Percentiles rank a stretch among this genome's conserved stretches.
phyloP scores from a whole-genome alignment of 148 eudicot genomes.

The Beta vulgaris region DNA sequence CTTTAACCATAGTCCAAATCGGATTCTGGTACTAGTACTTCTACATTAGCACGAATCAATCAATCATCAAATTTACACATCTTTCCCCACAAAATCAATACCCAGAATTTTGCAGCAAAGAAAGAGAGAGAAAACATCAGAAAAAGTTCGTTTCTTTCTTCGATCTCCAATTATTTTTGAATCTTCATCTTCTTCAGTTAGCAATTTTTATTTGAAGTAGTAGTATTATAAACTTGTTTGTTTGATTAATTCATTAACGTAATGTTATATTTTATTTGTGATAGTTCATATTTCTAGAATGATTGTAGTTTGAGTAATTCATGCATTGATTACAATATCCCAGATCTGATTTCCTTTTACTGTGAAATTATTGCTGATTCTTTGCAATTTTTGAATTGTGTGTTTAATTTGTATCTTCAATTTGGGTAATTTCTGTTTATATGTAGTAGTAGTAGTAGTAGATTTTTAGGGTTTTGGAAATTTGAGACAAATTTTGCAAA shows the following conservation, averaged over 20 bases:
- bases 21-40: too few relatives aligned
- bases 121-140: neutral
- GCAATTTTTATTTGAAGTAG: neutral
- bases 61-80: conserved; percentile 6
- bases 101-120: neutral
- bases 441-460: neutral
- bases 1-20: too few relatives aligned
- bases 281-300: neutral
- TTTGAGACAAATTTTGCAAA: neutral
- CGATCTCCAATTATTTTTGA: conserved; percentile 9
- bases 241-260: too few relatives aligned
- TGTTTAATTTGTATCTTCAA: neutral
- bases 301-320: neutral
- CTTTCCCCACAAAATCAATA: neutral
- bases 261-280: neutral
- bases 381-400: neutral
- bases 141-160: conserved; percentile 8
- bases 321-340: neutral
- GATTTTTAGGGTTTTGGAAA: neutral
- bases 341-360: conserved; percentile 10
- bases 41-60: too few relatives aligned
- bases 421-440: neutral
- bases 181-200: neutral
- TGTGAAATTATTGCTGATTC: neutral
- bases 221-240: neutral